Conservation (phyloP, 2,329 filamentous ascomycete species). For the Neoarthrinium moseri region DNA sequence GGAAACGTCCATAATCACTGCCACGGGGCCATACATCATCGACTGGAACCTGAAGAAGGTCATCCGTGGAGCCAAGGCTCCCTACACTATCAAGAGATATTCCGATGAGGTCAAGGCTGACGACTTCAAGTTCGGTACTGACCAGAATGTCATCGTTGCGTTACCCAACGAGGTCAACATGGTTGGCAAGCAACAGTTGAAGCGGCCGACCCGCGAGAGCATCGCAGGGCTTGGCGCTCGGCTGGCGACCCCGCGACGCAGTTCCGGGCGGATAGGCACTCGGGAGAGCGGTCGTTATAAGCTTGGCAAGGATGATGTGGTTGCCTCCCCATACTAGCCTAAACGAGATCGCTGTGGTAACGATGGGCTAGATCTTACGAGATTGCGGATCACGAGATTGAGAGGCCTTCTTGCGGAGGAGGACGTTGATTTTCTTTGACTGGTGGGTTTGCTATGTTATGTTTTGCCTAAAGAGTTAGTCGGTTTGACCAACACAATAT, state of each 20-base stretch:
- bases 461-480: not conserved
- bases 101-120: constrained; percentile 94
- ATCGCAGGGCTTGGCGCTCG: constrained; percentile 65
- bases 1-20: constrained; percentile 95
- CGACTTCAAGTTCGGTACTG: constrained; percentile 95
- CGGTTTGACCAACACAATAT: not conserved
- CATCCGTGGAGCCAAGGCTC: constrained; percentile 74
- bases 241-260: constrained; percentile 48
- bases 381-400: not conserved
- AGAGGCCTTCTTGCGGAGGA: no score
- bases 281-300: constrained; percentile 64
- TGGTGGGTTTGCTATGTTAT: no score
- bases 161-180: constrained; percentile 97
- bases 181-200: constrained; percentile 83
- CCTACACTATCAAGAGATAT: constrained; percentile 97
- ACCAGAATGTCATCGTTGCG: constrained; percentile 97
- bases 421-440: no score
- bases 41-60: constrained; percentile 96
- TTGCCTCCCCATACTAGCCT: constrained; percentile 63
- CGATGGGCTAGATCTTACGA: not conserved
- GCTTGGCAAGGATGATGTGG: constrained; percentile 78
- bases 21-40: constrained; percentile 93
- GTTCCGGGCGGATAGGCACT: constrained; percentile 51
- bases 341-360: not conserved
- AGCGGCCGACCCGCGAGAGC: constrained; percentile 87